Percentiles rank a stretch among this genome's conserved stretches.
phyloP scores from a whole-genome alignment of 176 grass and related monocot genomes.

The Zea luxurians region DNA sequence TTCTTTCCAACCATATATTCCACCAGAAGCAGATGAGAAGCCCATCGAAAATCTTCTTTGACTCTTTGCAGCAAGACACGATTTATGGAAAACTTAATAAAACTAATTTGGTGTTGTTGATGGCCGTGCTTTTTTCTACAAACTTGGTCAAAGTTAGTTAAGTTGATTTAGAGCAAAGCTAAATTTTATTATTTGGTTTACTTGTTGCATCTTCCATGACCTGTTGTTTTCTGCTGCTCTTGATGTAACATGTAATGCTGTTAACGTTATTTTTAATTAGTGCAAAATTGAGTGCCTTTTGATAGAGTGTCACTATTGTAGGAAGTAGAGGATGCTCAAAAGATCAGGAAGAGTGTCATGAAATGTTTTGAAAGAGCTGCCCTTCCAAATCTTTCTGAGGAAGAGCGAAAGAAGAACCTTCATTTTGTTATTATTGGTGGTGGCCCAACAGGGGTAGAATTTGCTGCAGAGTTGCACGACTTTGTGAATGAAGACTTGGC shows the following conservation, averaged over 20 bases:
- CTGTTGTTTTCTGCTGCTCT: background rate
- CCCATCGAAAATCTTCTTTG: too few relatives aligned
- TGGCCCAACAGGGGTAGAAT: conserved; percentile 96
- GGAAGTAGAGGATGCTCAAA: conserved; percentile 99
- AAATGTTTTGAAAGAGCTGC: conserved; percentile 83
- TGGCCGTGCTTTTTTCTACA: background rate
- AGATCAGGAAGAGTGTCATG: conserved; percentile 82
- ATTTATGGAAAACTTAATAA: background rate
- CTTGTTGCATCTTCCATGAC: background rate
- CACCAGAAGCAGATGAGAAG: too few relatives aligned
- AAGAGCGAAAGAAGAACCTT: conserved; percentile 80
- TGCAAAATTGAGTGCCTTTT: background rate
- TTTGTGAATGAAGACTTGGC: conserved; percentile 86
- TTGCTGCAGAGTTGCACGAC: conserved; percentile 97
- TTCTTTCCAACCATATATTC: too few relatives aligned
- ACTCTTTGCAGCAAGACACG: too few relatives aligned
- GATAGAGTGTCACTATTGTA: conserved; percentile 33
- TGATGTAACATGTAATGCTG: background rate
- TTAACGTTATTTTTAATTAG: background rate
- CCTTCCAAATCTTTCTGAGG: conserved; percentile 78
- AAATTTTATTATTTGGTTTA: background rate
- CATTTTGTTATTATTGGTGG: conserved; percentile 96
- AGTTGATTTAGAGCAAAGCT: background rate
- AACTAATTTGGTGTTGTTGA: background rate
- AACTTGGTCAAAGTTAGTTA: background rate